Percentiles rank a stretch among this genome's conserved stretches.
These are phyloP conservation scores for Polyporus tsugae DNA, from an alignment of 1,284 basidiomycete species.

Conservation along the genomic window DNA sequence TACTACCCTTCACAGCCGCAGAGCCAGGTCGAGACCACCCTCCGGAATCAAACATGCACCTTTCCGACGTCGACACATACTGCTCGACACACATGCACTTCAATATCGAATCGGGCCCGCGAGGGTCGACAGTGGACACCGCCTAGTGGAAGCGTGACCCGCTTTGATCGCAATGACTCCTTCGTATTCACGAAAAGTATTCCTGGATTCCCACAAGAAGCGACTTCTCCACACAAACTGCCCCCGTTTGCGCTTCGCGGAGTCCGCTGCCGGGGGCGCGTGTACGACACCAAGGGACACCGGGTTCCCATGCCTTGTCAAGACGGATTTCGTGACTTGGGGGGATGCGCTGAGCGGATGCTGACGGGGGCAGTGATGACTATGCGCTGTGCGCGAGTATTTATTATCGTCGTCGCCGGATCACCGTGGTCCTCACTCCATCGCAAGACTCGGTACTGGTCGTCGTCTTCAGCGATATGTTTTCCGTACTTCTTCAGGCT, in stretches of 20 bases:
- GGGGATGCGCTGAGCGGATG: neutral
- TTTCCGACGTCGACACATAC: neutral
- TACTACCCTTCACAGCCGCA: too few relatives aligned
- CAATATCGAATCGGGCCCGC: neutral
- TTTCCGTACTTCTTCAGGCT: slow-evolving; percentile 9
- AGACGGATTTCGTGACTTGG: neutral
- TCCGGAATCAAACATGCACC: too few relatives aligned
- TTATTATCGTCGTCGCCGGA: neutral
- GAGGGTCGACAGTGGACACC: neutral
- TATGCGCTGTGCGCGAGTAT: neutral
- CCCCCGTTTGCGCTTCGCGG: neutral
- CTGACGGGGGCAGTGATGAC: neutral
- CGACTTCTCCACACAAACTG: neutral
- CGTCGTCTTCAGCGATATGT: neutral
- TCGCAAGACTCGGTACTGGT: neutral
- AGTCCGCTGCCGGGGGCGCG: too few relatives aligned
- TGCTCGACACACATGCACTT: slow-evolving; percentile 7
- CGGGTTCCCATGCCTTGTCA: neutral
- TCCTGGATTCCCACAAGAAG: neutral
- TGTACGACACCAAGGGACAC: neutral
- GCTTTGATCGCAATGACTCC: neutral
- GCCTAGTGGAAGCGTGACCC: neutral
- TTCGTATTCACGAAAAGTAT: neutral
- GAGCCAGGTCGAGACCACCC: too few relatives aligned
- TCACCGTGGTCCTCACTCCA: neutral